Evolutionary conservation across 768 basidiomycete genomes (phyloP).

Genomic region (Pleurotus ostreatus): DNA sequence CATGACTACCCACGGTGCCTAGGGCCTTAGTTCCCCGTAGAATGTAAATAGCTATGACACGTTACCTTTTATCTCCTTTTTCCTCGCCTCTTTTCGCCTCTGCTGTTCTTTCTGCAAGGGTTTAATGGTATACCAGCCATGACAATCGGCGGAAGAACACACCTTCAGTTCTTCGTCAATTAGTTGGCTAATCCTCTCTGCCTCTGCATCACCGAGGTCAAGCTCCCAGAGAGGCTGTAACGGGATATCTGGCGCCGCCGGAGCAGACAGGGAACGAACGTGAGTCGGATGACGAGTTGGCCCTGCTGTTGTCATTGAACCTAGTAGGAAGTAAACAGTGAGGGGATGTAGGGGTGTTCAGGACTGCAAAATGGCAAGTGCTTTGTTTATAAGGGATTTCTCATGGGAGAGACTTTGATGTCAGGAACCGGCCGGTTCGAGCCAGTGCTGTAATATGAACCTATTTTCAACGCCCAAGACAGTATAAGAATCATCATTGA

Average conservation of each 20-base stretch:
- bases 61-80: slow-evolving; percentile 49
- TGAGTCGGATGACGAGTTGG: background rate
- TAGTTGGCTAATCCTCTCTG: slow-evolving; percentile 40
- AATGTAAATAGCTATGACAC: background rate
- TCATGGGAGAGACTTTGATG: too few relatives aligned
- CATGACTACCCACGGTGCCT: slow-evolving; percentile 42
- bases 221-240: slow-evolving; percentile 2
- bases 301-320: background rate
- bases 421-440: too few relatives aligned
- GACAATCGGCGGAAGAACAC: slow-evolving; percentile 5
- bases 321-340: too few relatives aligned
- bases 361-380: too few relatives aligned
- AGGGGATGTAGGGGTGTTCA: too few relatives aligned
- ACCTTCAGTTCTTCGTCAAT: slow-evolving; percentile 60
- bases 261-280: slow-evolving; percentile 3
- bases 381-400: too few relatives aligned
- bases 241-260: background rate
- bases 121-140: background rate
- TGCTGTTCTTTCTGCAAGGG: slow-evolving; percentile 44
- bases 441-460: too few relatives aligned
- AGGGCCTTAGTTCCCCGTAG: background rate
- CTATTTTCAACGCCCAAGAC: too few relatives aligned
- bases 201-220: slow-evolving; percentile 27
- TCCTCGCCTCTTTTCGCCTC: slow-evolving; percentile 39
- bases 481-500: too few relatives aligned